Evolutionary conservation across 192 early-diverging fungal species (phyloP).

Genomic region (Coemansia sp.): DNA sequence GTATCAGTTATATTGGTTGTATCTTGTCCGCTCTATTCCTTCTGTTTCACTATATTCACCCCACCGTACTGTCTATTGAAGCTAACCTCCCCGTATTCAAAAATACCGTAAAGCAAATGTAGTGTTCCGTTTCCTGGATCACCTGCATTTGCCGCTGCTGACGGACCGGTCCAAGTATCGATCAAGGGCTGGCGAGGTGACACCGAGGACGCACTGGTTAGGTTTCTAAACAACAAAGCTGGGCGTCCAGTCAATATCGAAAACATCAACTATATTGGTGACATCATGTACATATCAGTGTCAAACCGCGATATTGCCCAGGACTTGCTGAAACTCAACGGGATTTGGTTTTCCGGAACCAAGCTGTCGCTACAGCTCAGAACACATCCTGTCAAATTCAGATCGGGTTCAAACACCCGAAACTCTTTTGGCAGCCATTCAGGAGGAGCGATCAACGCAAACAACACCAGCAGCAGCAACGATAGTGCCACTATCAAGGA

Average conservation of each 20-base stretch:
- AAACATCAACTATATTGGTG: constrained; percentile 37
- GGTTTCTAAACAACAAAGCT: constrained; percentile 41
- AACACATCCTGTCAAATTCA: constrained; percentile 41
- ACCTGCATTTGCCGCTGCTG: constrained; percentile 34
- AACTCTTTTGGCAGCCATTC: constrained; percentile 6
- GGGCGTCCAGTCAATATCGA: constrained; percentile 27
- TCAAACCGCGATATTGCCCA: constrained; percentile 36
- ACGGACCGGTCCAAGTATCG: constrained; percentile 37
- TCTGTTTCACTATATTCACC: not conserved
- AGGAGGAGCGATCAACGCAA: not conserved
- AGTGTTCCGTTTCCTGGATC: constrained; percentile 1
- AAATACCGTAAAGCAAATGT: not conserved
- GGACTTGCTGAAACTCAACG: constrained; percentile 42
- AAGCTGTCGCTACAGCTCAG: constrained; percentile 46
- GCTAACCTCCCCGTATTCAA: not conserved
- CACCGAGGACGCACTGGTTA: constrained; percentile 30
- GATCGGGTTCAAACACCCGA: constrained; percentile 14
- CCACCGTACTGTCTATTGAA: not conserved
- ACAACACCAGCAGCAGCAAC: constrained; percentile 20
- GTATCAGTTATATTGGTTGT: not conserved
- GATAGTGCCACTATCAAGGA: constrained; percentile 38
- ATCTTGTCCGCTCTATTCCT: not conserved
- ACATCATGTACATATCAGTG: constrained; percentile 45
- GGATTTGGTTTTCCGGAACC: constrained; percentile 47
- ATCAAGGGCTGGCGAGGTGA: constrained; percentile 50